Percentiles rank a stretch among this genome's conserved stretches.
Evolutionary conservation across 2,329 filamentous ascomycete genomes (phyloP).

Genomic region (Fusarium torulosum): DNA sequence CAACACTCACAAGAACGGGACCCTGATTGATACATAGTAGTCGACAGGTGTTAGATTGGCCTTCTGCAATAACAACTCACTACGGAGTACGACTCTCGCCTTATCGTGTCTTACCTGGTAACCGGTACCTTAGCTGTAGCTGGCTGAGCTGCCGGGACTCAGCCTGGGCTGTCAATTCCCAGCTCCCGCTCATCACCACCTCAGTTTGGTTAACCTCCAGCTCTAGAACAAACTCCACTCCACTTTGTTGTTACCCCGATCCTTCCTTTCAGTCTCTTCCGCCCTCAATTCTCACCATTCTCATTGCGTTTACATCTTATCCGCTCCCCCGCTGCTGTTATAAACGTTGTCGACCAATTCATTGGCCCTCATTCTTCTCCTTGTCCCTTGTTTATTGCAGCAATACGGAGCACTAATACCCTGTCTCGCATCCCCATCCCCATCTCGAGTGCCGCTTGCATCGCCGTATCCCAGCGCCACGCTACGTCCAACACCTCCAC

Average conservation of each 20-base stretch:
- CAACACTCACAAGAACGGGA: background rate
- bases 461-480: constrained; percentile 45
- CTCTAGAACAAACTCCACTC: constrained; percentile 42
- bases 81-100: too few relatives aligned
- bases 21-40: constrained; percentile 10
- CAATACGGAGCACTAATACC: constrained; percentile 18
- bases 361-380: constrained; percentile 18
- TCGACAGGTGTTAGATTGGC: background rate
- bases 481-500: constrained; percentile 45
- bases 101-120: background rate
- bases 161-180: constrained; percentile 27
- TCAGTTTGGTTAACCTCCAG: constrained; percentile 37
- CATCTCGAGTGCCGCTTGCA: constrained; percentile 44
- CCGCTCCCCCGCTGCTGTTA: constrained; percentile 20
- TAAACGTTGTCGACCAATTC: constrained; percentile 11
- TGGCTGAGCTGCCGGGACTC: background rate
- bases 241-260: constrained; percentile 36
- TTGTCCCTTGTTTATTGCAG: constrained; percentile 4
- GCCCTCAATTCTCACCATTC: constrained; percentile 8
- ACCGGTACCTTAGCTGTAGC: constrained; percentile 9
- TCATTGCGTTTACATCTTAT: constrained; percentile 11
- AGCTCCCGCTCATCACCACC: constrained; percentile 30
- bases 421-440: constrained; percentile 28
- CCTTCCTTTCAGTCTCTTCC: constrained; percentile 21
- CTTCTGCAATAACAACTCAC: too few relatives aligned